Base-by-base conservation (phyloP, 129 eudicot genomes). In the Centella asiatica region DNA sequence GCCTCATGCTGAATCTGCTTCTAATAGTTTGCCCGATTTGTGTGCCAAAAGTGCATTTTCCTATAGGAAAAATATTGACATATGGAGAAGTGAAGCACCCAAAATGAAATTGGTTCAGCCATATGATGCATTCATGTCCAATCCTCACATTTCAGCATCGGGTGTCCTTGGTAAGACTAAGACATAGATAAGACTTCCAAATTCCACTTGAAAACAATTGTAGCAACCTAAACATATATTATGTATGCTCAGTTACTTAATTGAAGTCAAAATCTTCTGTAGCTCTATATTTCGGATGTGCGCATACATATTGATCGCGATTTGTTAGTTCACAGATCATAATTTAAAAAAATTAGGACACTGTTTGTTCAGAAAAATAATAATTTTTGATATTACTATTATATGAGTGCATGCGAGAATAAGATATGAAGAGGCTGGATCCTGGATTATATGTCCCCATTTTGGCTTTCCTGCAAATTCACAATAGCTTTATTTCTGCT, bases 81-180 rank as follows among this genome's bases (percentile, higher is more conserved):
- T 90, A 20, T 90, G 97, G 97, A 86, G 75, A 80, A 86, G 97
- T 65, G 67, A 44, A 69, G 84, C 93, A 19, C 82, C 76, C 44
- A 90, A 80, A 78, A 34, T 82, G 70, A 83, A 76, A 67, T 34
- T 83, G 86, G 93, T 85, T 73, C 97, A 80, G 65, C 97, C 97
- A 54, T 90, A 76, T 22, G 97, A 90, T 36, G 46, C 72, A 23
- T 76, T 90, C 66, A 62, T 86, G 60, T 90, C 97, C 9, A 83
- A 65, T 62, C 93, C 97, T 48, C 95, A 90, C 73, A 69, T 90
- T 53, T 86, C 97, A 54, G 95, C 82, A 36, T 72, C 95, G 28
- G 83, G 79, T 52, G 60, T 83, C 51, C 67, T 90, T 70, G 97
- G 97, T 90, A 76, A 78, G 73, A 42, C 65, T 90, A 76, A 78